Conservation (phyloP, 768 basidiomycete genomes). For the Trametes cubensis region DNA sequence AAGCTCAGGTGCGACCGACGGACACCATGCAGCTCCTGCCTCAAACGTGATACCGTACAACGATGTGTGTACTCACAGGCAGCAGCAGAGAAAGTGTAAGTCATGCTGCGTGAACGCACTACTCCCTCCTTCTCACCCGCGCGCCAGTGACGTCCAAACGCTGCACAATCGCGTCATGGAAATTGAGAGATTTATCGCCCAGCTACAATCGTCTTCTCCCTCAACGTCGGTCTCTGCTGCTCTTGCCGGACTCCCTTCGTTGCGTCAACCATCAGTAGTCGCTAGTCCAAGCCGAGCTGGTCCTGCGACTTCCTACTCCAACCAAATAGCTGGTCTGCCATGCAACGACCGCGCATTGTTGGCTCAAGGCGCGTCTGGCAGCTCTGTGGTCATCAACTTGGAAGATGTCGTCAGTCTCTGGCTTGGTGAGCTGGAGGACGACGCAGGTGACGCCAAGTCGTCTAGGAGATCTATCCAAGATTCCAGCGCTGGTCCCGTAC, state of each 20-base stretch:
- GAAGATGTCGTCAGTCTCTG: conserved; percentile 64
- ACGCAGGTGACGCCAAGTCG: conserved; percentile 31
- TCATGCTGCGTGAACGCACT: conserved; percentile 22
- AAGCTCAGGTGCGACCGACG: conserved; percentile 86
- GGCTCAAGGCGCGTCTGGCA: conserved; percentile 42
- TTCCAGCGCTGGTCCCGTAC: conserved; percentile 10
- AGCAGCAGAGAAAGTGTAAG: conserved; percentile 84
- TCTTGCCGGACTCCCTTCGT: conserved; percentile 21
- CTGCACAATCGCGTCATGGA: conserved; percentile 78
- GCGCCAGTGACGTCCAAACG: conserved; percentile 71
- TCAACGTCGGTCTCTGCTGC: conserved; percentile 26
- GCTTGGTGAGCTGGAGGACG: conserved; percentile 55
- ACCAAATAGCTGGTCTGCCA: conserved; percentile 28
- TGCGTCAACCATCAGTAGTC: conserved; percentile 17
- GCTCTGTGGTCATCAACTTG: conserved; percentile 54
- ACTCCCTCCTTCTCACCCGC: background rate
- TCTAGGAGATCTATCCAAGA: conserved; percentile 26
- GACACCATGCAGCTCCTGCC: conserved; percentile 75
- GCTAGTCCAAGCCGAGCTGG: conserved; percentile 18
- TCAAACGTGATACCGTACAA: conserved; percentile 74
- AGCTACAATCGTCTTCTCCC: conserved; percentile 40
- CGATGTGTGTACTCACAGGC: conserved; percentile 80
- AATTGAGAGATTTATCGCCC: conserved; percentile 63
- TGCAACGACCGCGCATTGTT: conserved; percentile 44
- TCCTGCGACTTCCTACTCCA: background rate